Base-by-base conservation (phyloP, 1,284 basidiomycete species). In the Sporisorium graminicola region DNA sequence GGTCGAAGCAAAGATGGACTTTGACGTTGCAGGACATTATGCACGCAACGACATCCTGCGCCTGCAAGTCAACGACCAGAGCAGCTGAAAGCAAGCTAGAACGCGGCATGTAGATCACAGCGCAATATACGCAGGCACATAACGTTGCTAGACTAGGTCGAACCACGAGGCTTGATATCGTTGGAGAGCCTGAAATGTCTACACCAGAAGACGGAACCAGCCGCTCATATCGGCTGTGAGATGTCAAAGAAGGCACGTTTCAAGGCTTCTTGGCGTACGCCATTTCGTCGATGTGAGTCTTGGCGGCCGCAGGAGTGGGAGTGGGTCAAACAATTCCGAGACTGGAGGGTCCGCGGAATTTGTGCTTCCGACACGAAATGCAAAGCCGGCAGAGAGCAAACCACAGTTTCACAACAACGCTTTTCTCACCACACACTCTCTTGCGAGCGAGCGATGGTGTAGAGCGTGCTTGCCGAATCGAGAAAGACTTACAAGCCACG, bases 1-100 rank as follows among this genome's bases (percentile, higher is more conserved):
- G 55, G 71, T 89, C 5, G 87, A 91, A 52, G 91, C 91, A 29
- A 92, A 91, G 85, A 91, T 92, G 78, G 92, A 93, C 82, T 86
- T 93, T 62, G 92, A 92, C 81, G 88, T 89, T 3, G 88, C 89
- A 0, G 92, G 92, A 18, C 91, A 92, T 85, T 92, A 92, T 84
- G 88, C 90, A 1, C 84, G 92, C 65, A 88, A 89, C 42, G 91
- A 92, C 46, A 69, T 87, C 24, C 65, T 87, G 58, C 59, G 71
- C 14, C 50, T 76, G 31, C 53, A 35, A 33, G 70, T 79, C 51
- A 68, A 69, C 31, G 62, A 70, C 40, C 8, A 27, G 26, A 46
- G 42, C 35, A 60, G 12, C 33, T 61, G 18, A 35, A 5, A 6
- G 8, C 16, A 18, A 8, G 24, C 16, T 27, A 14, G 0, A 27